Evolutionary conservation across 2,329 filamentous ascomycete species (phyloP).

Genomic region (Paecilomyces formosus): DNA sequence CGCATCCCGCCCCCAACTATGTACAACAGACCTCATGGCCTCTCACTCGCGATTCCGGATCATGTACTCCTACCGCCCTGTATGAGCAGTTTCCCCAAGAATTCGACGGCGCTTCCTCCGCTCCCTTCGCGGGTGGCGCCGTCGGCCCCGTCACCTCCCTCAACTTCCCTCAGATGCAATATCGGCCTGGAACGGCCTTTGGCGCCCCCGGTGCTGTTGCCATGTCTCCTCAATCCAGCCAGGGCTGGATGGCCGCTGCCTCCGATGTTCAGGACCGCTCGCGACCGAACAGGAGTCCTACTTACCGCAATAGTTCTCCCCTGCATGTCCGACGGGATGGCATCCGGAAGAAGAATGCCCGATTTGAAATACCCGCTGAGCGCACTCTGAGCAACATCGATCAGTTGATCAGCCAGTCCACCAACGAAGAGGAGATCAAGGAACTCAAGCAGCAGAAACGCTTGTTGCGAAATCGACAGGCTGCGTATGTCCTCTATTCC

Average conservation of each 20-base stretch:
- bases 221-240: conserved; percentile 56
- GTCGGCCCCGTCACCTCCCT: conserved; percentile 33
- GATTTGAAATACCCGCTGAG: conserved; percentile 93
- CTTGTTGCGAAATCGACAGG: conserved; percentile 87
- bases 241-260: conserved; percentile 46
- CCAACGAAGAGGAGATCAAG: conserved; percentile 84
- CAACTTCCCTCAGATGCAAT: conserved; percentile 31
- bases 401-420: conserved; percentile 74
- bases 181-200: conserved; percentile 45
- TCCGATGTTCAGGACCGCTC: conserved; percentile 44
- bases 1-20: conserved; percentile 36
- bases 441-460: conserved; percentile 98
- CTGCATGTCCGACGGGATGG: conserved; percentile 69
- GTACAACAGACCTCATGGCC: conserved; percentile 53
- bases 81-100: conserved; percentile 57
- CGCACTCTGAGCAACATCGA: conserved; percentile 93
- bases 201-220: conserved; percentile 42
- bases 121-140: conserved; percentile 35
- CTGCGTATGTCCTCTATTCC: conserved; percentile 63
- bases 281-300: conserved; percentile 56
- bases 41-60: conserved; percentile 57
- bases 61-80: conserved; percentile 65
- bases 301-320: conserved; percentile 64
- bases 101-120: conserved; percentile 39
- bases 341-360: conserved; percentile 97